Base-by-base conservation (phyloP, 2,329 filamentous ascomycete species). In the Tympanopsis confertula region DNA sequence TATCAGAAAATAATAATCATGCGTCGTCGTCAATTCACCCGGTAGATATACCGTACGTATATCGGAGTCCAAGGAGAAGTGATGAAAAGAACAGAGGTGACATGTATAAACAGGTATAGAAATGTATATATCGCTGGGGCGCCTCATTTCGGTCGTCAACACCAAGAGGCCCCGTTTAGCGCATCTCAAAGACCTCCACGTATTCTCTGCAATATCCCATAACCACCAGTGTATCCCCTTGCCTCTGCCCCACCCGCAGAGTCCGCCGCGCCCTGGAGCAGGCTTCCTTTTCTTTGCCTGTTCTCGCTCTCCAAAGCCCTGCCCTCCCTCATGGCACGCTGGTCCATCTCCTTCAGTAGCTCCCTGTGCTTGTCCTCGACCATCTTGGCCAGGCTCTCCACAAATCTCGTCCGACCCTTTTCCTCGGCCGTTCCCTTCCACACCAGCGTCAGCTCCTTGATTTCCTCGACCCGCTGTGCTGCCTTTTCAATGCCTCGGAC, bases 351-450 rank as follows among this genome's bases (percentile, higher is more conserved):
- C 44, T 58, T 61, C 47, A 74, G 49, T 39, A 77, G 50, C 40
- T 72, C 69, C 45, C 62, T 61, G 44, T 71, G 71, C 40, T 66
- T 66, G 45, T 95, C 89, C 52, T 95, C 87, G 2, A 94, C 85
- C 58, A 86, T 71, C 63, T 78, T 86, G 22, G 78, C 77, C 48
- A 98, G 57, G 37, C 72, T 71, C 45, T 96, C 89, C 14, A 98
- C 79, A 53, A 95, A 87, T 50, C 76, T 83, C 7, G 63, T 63
- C 38, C 91, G 69, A 4, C 86, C 86, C 59, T 85, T 93, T 56
- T 96, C 91, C 61, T 98, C 91, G 0, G 85, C 82, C 2, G 91
- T 95, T n/a, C 87, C 87, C 55, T 83, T 89, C 88, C 91, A 98
- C 17, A 98, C 78, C n/a, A 62, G 62, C 3, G 78, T 76, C 44